Conservation (phyloP, 2,329 filamentous ascomycete genomes). For the Raffaelea ambrosiae region DNA sequence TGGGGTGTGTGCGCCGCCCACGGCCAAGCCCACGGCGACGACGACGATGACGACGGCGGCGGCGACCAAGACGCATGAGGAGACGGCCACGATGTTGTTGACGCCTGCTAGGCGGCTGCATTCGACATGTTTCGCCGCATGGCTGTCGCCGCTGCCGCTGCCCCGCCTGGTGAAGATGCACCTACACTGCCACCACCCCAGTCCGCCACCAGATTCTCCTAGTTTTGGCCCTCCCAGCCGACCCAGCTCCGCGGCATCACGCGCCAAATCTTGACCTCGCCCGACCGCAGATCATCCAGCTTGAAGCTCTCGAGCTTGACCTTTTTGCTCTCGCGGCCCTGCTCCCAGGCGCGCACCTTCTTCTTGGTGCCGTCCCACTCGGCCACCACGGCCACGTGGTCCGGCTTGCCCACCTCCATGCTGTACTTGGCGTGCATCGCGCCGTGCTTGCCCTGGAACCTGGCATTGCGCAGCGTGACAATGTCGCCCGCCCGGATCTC, state of each 20-base stretch:
- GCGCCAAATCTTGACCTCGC: slow-evolving; percentile 95
- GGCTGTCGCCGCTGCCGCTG: slow-evolving; percentile 16
- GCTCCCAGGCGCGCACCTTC: slow-evolving; percentile 92
- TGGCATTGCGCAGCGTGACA: slow-evolving; percentile 83
- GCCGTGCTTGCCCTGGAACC: slow-evolving; percentile 91
- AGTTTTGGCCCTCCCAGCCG: slow-evolving; percentile 66
- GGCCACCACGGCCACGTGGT: slow-evolving; percentile 83
- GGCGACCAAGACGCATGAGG: not conserved
- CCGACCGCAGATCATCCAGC: slow-evolving; percentile 81
- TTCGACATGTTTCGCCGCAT: not conserved
- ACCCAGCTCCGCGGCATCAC: slow-evolving; percentile 90
- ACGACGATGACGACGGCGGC: not conserved
- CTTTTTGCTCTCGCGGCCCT: slow-evolving; percentile 88
- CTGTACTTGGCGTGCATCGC: slow-evolving; percentile 93
- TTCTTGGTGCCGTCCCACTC: slow-evolving; percentile 99
- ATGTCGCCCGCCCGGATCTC: slow-evolving; percentile 91
- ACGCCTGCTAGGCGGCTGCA: too few relatives aligned
- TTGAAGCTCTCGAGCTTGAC: slow-evolving; percentile 91
- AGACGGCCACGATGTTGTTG: too few relatives aligned
- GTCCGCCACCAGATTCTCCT: slow-evolving; percentile 23
- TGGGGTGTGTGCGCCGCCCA: too few relatives aligned
- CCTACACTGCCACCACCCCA: not conserved
- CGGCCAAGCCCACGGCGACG: too few relatives aligned
- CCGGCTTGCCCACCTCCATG: slow-evolving; percentile 75
- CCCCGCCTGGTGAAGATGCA: not conserved